Evolutionary conservation across 495 filamentous ascomycete genomes (phyloP).

Genomic region (Lophiotrema nucula): DNA sequence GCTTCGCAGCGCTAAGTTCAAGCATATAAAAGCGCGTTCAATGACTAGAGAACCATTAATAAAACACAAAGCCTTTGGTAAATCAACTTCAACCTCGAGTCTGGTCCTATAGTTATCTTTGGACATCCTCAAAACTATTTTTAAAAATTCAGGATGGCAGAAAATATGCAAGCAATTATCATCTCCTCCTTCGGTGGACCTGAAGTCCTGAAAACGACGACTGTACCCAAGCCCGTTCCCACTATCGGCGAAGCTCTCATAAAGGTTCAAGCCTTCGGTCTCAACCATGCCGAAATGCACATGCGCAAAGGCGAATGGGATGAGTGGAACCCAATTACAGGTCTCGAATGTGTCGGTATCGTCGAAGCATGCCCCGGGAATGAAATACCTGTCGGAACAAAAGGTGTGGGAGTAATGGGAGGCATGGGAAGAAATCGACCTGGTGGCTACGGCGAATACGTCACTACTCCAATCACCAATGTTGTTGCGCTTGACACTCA

Average conservation of each 20-base stretch:
- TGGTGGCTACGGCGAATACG: constrained; percentile 48
- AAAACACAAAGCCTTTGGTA: no score
- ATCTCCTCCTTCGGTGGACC: constrained; percentile 46
- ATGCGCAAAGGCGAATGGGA: constrained; percentile 55
- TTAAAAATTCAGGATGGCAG: no score
- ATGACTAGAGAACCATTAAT: no score
- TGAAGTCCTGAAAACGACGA: constrained; percentile 39
- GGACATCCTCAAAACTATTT: no score
- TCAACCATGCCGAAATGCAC: constrained; percentile 54
- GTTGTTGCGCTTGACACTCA: constrained; percentile 42
- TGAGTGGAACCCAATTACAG: constrained; percentile 47
- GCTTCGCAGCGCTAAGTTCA: no score
- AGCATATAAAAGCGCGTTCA: no score
- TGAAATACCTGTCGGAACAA: constrained; percentile 40
- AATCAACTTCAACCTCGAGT: no score
- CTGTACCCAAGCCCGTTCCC: constrained; percentile 40
- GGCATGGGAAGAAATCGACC: constrained; percentile 45
- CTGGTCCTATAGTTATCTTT: no score
- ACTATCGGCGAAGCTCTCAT: constrained; percentile 43
- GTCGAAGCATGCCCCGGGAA: constrained; percentile 43
- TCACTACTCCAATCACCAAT: constrained; percentile 39
- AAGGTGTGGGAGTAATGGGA: constrained; percentile 48
- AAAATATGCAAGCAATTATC: constrained; percentile 47
- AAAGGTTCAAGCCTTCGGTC: constrained; percentile 47
- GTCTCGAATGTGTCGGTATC: constrained; percentile 50